These are phyloP conservation scores for Botrytis fragariae DNA, from an alignment of 2,329 filamentous ascomycete genomes.

Conservation along the genomic window DNA sequence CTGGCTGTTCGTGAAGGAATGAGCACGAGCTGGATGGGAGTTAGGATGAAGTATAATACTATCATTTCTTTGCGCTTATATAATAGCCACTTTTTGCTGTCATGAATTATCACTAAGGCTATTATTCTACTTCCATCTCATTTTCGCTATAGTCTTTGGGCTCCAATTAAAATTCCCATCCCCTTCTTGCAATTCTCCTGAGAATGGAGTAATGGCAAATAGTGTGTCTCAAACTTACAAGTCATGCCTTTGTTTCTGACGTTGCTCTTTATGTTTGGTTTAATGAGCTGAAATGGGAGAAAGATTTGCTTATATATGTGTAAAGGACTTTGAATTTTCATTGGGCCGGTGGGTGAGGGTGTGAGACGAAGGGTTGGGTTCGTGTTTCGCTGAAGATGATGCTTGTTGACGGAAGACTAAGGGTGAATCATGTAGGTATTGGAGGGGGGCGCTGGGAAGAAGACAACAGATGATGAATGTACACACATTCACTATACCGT, in stretches of 20 bases:
- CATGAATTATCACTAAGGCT: not conserved
- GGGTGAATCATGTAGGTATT: not conserved
- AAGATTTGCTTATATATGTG: not conserved
- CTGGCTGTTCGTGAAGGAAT: not conserved
- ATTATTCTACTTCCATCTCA: not conserved
- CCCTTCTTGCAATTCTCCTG: accelerated
- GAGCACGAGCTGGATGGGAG: not conserved
- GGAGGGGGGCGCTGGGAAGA: too few species aligned
- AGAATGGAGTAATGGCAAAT: not conserved
- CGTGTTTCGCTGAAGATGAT: not conserved
- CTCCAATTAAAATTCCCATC: not conserved
- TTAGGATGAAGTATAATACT: not conserved
- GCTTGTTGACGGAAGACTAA: not conserved
- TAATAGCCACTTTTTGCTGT: not conserved
- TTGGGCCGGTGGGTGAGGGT: not conserved
- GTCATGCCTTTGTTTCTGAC: too few species aligned
- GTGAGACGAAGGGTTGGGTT: not conserved
- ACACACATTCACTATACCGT: not conserved
- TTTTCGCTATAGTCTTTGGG: not conserved
- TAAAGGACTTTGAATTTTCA: accelerated
- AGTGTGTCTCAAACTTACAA: not conserved
- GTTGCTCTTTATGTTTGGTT: too few species aligned
- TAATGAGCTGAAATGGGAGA: not conserved
- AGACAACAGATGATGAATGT: not conserved
- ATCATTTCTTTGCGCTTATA: not conserved